Evolutionary conservation across 2,329 filamentous ascomycete species (phyloP).

Genomic region (Blastomyces parvus): DNA sequence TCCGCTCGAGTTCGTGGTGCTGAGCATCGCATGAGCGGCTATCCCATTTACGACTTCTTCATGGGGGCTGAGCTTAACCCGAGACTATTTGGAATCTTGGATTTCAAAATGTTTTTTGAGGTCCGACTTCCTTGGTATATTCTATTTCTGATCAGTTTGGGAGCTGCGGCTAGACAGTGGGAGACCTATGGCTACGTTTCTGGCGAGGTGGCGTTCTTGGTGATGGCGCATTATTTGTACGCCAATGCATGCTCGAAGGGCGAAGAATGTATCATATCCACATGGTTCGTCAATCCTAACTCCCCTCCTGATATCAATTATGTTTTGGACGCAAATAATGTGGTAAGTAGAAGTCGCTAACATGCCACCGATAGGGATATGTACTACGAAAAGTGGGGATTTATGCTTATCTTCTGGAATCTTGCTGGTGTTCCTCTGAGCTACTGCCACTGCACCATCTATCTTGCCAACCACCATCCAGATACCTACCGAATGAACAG

Average conservation of each 20-base stretch:
- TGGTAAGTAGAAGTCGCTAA: not conserved
- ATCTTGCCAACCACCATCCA: conserved; percentile 73
- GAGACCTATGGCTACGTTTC: conserved; percentile 78
- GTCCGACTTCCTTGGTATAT: conserved; percentile 90
- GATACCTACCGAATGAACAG: conserved; percentile 68
- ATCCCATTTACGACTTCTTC: conserved; percentile 77
- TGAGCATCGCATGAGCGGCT: conserved; percentile 84
- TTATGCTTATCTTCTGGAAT: conserved; percentile 98
- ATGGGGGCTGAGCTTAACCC: conserved; percentile 84
- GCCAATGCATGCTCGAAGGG: conserved; percentile 88
- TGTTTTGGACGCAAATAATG: not conserved
- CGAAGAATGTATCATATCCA: conserved; percentile 80
- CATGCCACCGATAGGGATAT: conserved; percentile 54
- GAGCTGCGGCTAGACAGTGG: conserved; percentile 70
- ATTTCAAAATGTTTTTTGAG: conserved; percentile 95
- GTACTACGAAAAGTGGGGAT: conserved; percentile 95
- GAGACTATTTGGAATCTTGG: conserved; percentile 70
- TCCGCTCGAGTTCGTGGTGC: conserved; percentile 72
- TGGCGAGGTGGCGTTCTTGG: conserved; percentile 70
- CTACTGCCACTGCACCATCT: conserved; percentile 90
- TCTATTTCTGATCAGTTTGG: conserved; percentile 66
- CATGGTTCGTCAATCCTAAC: conserved; percentile 48
- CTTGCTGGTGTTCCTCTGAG: conserved; percentile 80
- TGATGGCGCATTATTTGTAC: conserved; percentile 87
- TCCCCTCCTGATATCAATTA: conserved; percentile 9